Percentiles rank a stretch among this genome's conserved stretches.
Conservation (phyloP, 176 grass and related monocot species). For the Urochloa ruziziensis region DNA sequence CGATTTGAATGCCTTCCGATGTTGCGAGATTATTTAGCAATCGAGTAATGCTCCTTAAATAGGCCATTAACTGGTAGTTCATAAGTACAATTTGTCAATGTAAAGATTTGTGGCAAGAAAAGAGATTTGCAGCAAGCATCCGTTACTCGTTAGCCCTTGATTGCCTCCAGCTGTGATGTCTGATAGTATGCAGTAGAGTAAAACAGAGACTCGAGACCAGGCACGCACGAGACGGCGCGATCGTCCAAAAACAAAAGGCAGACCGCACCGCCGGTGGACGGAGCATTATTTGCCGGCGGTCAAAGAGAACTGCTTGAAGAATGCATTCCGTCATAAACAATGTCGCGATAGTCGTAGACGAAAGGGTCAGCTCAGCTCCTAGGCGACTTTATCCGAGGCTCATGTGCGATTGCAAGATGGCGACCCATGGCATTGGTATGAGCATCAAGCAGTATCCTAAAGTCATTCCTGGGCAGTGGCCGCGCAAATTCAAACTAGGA, state of each 20-base stretch:
- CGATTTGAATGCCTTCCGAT: not conserved
- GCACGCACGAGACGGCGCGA: not conserved
- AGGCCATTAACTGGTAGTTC: not conserved
- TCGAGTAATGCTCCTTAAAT: not conserved
- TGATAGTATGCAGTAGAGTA: not conserved
- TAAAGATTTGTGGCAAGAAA: not conserved
- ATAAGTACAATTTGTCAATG: not conserved
- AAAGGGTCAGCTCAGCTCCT: conserved; percentile 22
- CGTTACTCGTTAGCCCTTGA: not conserved
- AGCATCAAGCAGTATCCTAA: not conserved
- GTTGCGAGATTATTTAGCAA: not conserved
- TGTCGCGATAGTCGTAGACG: not conserved
- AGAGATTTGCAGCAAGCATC: no score
- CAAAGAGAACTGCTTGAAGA: not conserved
- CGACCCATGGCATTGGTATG: not conserved
- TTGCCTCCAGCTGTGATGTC: not conserved
- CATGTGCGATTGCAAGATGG: not conserved
- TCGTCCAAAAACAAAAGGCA: not conserved
- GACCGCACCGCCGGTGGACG: not conserved
- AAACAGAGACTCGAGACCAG: not conserved
- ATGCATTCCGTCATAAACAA: not conserved
- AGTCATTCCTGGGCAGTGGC: not conserved
- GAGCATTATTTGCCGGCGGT: not conserved
- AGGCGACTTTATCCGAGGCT: not conserved
- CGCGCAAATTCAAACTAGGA: not conserved